phyloP scores from a whole-genome alignment of 805 yeast species.

The Yamadazyma phyllophila region DNA sequence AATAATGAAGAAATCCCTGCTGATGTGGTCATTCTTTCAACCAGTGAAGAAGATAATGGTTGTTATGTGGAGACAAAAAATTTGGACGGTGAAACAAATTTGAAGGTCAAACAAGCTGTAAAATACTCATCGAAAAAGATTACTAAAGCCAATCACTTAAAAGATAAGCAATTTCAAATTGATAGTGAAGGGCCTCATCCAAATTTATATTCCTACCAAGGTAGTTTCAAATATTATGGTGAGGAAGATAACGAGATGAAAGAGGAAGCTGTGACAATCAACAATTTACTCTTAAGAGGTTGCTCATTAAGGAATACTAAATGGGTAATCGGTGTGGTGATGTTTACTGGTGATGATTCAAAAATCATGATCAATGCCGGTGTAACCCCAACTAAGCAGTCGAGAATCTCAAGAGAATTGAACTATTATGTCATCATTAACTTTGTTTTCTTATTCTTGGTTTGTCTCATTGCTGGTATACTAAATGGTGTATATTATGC shows the following conservation, averaged over 20 bases:
- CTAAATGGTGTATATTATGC: slow-evolving; percentile 68
- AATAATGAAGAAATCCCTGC: slow-evolving; percentile 79
- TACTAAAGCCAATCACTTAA: slow-evolving; percentile 35
- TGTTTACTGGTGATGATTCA: slow-evolving; percentile 76
- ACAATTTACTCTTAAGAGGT: slow-evolving; percentile 71
- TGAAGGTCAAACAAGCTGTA: slow-evolving; percentile 73
- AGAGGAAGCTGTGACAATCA: slow-evolving; percentile 67
- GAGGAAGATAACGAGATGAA: slow-evolving; percentile 11
- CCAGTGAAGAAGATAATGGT: slow-evolving; percentile 68
- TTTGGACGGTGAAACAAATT: slow-evolving; percentile 53
- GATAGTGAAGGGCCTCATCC: slow-evolving; percentile 85
- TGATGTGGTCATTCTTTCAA: slow-evolving; percentile 63
- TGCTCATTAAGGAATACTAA: slow-evolving; percentile 76
- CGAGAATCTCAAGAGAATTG: slow-evolving; percentile 70
- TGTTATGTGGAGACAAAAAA: slow-evolving; percentile 57
- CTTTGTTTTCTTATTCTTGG: slow-evolving; percentile 58
- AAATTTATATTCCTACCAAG: slow-evolving; percentile 73
- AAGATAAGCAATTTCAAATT: slow-evolving; percentile 54
- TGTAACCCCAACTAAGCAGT: slow-evolving; percentile 71
- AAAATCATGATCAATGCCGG: slow-evolving; percentile 83
- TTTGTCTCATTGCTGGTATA: slow-evolving; percentile 69
- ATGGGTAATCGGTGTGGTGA: slow-evolving; percentile 78
- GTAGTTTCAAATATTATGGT: slow-evolving; percentile 44
- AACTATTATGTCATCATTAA: slow-evolving; percentile 69
- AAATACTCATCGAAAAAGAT: slow-evolving; percentile 55